Base-by-base conservation (phyloP, 2,329 filamentous ascomycete genomes). In the Penicillium sp. region DNA sequence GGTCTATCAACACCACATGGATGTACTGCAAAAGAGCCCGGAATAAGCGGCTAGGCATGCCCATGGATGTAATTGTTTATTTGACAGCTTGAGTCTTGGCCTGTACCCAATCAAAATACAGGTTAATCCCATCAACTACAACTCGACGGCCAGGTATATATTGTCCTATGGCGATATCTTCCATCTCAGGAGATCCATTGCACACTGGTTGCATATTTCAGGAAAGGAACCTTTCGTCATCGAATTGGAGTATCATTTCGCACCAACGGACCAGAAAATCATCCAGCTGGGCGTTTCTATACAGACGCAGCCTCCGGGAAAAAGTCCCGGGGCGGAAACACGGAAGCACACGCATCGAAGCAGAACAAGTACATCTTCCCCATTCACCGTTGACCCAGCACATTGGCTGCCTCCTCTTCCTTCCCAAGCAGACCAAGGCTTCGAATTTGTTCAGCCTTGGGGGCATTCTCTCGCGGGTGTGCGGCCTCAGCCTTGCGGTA, bases 361-460 rank as follows among this genome's bases (percentile, higher is more conserved):
- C 56, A 54, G 55, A 54, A 61, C 54, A 65, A 59, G 46, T 60
- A 61, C 41, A 49, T 49, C 36, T 42, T 48, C 41, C 45, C 52
- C 37, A 31, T 49, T 59, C 51, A 65, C 46, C 52, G 55, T 53
- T 62, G 58, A 35, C 55, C 66, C 56, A 78, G 53, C 38, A 77
- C 78, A 66, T 80, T 79, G 67, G 85, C 82, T 48, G 84, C 82
- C 61, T 93, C 88, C 62, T 95, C 88, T 60, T 93, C 86, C 71
- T 89, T 89, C 65, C 86, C 85, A 62, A 97, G 66, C 58, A 96
- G 72, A 37, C 92, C 92, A 55, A 97, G 72, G 70, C 87, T 90
- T 71, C 89, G 80, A 78, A 97, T 95, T 77, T 93, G 83, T 52
- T 88, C 89, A 4, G 88, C 87, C 56, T 82, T 90, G 53, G 89